Percentiles rank a stretch among this genome's conserved stretches.
These are phyloP conservation scores for Aspergillus felis DNA, from an alignment of 2,329 filamentous ascomycete species.

Conservation along the genomic window DNA sequence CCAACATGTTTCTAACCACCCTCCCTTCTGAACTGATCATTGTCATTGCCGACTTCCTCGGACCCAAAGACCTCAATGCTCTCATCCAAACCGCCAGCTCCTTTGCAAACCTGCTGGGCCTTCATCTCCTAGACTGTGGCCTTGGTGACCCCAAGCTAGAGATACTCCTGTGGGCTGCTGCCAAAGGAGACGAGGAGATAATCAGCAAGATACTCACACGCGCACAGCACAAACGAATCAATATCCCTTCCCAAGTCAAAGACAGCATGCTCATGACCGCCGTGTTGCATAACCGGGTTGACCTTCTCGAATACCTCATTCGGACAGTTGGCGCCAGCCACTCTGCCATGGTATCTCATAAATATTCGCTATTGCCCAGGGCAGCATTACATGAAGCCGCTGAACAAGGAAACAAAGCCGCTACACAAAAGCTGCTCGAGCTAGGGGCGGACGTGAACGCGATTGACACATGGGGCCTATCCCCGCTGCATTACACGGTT, in stretches of 20 bases:
- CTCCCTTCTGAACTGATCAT: not conserved
- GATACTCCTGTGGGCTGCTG: not conserved
- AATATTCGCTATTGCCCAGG: not conserved
- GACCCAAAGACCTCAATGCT: not conserved
- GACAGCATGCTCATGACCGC: not conserved
- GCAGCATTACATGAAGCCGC: not conserved
- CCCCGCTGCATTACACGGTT: not conserved
- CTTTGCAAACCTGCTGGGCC: not conserved
- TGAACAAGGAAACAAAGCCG: not conserved
- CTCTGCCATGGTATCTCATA: not conserved
- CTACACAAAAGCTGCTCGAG: not conserved
- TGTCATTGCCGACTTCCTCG: not conserved
- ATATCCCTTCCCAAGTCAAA: not conserved
- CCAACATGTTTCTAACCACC: not conserved
- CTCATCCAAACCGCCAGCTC: not conserved
- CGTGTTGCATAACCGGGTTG: not conserved
- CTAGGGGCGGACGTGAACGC: not conserved
- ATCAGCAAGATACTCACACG: not conserved
- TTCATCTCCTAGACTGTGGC: not conserved
- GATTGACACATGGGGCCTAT: not conserved
- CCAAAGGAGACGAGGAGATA: not conserved
- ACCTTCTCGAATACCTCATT: not conserved
- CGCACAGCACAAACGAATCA: not conserved
- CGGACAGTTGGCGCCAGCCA: not conserved
- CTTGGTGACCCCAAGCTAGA: not conserved